These are phyloP conservation scores for Rhodosporidiobolus sp. DNA, from an alignment of 768 basidiomycete species.

Conservation along the genomic window DNA sequence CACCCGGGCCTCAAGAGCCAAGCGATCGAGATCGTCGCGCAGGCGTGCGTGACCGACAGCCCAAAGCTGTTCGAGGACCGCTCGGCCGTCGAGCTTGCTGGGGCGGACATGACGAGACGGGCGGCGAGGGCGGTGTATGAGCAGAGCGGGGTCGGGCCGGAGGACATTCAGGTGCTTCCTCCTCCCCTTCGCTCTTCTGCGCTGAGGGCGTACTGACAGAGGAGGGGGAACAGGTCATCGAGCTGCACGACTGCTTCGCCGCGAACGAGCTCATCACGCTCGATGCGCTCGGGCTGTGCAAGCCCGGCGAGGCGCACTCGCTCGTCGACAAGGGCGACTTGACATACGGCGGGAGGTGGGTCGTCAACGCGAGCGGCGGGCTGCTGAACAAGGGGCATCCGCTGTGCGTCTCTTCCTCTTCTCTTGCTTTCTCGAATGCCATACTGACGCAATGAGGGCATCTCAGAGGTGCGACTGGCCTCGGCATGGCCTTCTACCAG, in stretches of 20 bases:
- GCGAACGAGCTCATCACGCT: constrained; percentile 68
- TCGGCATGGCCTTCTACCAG: constrained; percentile 33
- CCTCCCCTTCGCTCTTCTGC: background rate
- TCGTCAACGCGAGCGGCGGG: constrained; percentile 79
- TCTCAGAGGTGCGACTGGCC: constrained; percentile 36
- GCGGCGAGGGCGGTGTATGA: constrained; percentile 68
- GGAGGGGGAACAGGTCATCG: constrained; percentile 61
- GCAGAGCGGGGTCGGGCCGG: constrained; percentile 69
- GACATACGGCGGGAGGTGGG: constrained; percentile 65
- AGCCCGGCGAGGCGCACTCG: constrained; percentile 64
- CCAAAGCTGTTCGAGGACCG: constrained; percentile 62
- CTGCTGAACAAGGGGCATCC: constrained; percentile 87
- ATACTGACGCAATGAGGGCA: background rate
- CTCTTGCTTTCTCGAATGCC: background rate
- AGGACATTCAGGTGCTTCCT: constrained; percentile 59
- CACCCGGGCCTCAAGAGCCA: constrained; percentile 78
- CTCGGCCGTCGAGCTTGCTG: constrained; percentile 77
- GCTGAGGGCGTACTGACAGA: background rate
- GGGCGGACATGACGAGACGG: constrained; percentile 64
- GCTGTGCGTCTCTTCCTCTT: constrained; percentile 5
- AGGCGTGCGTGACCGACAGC: constrained; percentile 61
- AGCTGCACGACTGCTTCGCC: constrained; percentile 74
- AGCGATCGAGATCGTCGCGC: constrained; percentile 74
- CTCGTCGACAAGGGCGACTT: constrained; percentile 73
- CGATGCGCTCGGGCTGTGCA: constrained; percentile 71